Evolutionary conservation across 345 rosid species (phyloP), one percentile per base, ranked within the genome.

Genomic region (Dimocarpus longan): DNA sequence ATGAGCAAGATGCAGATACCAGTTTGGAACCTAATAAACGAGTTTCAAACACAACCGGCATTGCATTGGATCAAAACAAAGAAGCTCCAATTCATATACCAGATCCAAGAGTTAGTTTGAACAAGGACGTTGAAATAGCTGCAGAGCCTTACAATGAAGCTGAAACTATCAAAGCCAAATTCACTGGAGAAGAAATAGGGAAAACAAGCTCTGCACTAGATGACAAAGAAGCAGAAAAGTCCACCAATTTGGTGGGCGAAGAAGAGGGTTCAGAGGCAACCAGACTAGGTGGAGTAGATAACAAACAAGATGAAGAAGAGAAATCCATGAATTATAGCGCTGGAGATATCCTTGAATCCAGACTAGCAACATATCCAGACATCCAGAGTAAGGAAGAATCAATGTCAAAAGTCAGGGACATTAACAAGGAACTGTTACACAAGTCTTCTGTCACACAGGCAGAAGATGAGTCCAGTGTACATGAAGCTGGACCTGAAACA

Each of bases 11-110:
- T 68, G 74, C 64, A 12, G 72, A 76, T 67, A 48, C 19, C 54
- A 78, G 78, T 44, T 32, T 71, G 66, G 81, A 43, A 71, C 68
- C 75, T 44, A 59, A 57, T 28, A 66, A 82, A 44, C 78, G 84
- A 50, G 71, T 71, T 37, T n/a, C 43, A 7, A 21, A 40, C 63
- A 10, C 46, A 24, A 75, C 57, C 66, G 84, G 83, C 63, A 79
- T 68, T 18, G 48, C 68, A 67, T 59, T 44, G 42, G 84, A 69
- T 73, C 79, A 64, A 56, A 48, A 73, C 26, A 66, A 68, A 78
- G 80, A 57, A 68, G 40, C 59, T 73, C 63, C 6, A 4, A 37
- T 60, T 59, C 72, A 71, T 79, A 48, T 19, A 18, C 66, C 74
- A 8, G 80, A 81, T 78, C 63, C 16, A 32, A 60, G 62, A 70